These are phyloP conservation scores for Solanum appendiculatum DNA, from an alignment of 257 asterid genomes.

Conservation along the genomic window DNA sequence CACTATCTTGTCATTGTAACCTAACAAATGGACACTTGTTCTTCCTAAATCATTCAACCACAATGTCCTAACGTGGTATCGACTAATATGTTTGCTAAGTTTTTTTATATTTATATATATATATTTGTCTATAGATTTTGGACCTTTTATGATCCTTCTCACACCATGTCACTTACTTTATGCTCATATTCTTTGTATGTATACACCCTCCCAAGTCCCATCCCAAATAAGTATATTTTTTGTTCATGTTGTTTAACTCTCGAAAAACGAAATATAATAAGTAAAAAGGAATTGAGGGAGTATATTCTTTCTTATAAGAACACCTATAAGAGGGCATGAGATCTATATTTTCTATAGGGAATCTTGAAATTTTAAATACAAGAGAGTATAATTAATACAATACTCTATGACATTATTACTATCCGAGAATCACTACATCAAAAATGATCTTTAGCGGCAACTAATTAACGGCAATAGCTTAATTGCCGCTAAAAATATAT, in stretches of 20 bases:
- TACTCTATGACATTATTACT: too few relatives aligned
- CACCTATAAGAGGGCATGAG: neutral
- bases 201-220: too few relatives aligned
- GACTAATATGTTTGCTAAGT: neutral
- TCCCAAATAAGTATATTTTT: too few relatives aligned
- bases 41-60: neutral
- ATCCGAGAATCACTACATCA: neutral
- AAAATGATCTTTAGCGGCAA: too few relatives aligned
- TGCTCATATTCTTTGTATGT: neutral
- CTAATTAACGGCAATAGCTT: too few relatives aligned
- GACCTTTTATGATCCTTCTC: neutral
- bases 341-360: neutral
- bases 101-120: neutral
- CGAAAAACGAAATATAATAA: too few relatives aligned
- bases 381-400: neutral
- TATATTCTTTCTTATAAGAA: accelerated
- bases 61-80: neutral
- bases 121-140: neutral
- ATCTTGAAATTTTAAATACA: neutral
- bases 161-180: neutral
- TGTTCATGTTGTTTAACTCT: too few relatives aligned
- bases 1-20: neutral
- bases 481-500: too few relatives aligned
- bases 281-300: accelerated
- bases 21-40: slow-evolving; percentile 1